Percentiles rank a stretch among this genome's conserved stretches.
phyloP scores from a whole-genome alignment of 2,329 filamentous ascomycete species.

The Verticillium albo-atrum region DNA sequence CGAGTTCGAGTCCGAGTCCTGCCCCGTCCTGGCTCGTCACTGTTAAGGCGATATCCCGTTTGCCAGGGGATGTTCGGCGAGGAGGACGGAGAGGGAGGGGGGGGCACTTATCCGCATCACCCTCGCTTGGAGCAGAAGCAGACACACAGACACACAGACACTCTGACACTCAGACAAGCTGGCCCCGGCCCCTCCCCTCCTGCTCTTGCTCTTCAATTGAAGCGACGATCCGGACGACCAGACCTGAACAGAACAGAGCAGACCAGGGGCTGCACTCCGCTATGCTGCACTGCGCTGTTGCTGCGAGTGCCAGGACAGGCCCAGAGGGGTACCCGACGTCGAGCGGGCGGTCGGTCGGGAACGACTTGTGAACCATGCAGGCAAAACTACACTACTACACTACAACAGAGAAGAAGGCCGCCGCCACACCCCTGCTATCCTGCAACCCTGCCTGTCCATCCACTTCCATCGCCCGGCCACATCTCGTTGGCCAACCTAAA shows the following conservation, averaged over 20 bases:
- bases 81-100: too few relatives aligned
- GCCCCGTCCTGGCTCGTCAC: too few relatives aligned
- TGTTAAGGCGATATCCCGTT: not conserved
- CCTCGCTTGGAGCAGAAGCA: not conserved
- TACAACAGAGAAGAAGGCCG: too few relatives aligned
- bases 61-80: too few relatives aligned
- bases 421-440: not conserved
- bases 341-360: not conserved
- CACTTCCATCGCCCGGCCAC: not conserved
- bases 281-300: not conserved
- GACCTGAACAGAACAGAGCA: not conserved
- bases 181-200: not conserved
- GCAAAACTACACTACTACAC: too few relatives aligned
- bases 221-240: not conserved
- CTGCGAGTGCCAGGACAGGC: not conserved
- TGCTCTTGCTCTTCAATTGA: not conserved
- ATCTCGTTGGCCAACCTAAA: slow-evolving; percentile 3
- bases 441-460: not conserved
- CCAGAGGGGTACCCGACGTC: not conserved
- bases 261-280: not conserved
- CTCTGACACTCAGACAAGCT: too few relatives aligned
- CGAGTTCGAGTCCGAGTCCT: too few relatives aligned
- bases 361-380: not conserved
- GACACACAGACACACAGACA: too few relatives aligned
- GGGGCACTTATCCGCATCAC: too few relatives aligned